Evolutionary conservation across 805 yeast species (phyloP).

Genomic region (Lachancea cidri): DNA sequence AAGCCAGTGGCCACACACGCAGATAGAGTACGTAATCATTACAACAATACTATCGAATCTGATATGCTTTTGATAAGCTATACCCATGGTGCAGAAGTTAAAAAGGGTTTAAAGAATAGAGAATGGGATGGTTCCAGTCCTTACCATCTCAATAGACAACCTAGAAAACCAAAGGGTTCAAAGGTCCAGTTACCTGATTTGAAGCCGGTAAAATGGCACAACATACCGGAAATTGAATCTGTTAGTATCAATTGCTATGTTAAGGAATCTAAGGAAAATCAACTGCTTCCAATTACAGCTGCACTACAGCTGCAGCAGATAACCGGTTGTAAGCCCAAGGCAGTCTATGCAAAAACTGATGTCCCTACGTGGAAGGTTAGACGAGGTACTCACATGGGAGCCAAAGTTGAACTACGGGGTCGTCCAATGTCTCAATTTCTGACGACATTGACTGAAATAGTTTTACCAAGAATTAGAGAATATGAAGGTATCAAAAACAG

Average conservation of each 20-base stretch:
- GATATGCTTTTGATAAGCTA: constrained; percentile 77
- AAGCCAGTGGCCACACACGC: constrained; percentile 70
- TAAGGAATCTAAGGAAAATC: constrained; percentile 61
- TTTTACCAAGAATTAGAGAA: constrained; percentile 87
- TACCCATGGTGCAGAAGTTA: constrained; percentile 52
- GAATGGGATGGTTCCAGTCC: constrained; percentile 87
- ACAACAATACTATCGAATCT: constrained; percentile 62
- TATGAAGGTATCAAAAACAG: constrained; percentile 71
- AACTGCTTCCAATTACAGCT: constrained; percentile 71
- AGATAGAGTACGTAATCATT: constrained; percentile 77
- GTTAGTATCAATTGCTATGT: constrained; percentile 74
- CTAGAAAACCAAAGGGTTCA: constrained; percentile 70
- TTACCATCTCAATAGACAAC: constrained; percentile 78
- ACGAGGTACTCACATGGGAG: constrained; percentile 88
- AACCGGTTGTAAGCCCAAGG: constrained; percentile 81
- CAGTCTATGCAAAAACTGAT: constrained; percentile 69
- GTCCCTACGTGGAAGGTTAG: constrained; percentile 83
- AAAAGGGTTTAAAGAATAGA: constrained; percentile 65
- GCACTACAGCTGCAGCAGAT: constrained; percentile 82
- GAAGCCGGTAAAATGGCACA: constrained; percentile 57
- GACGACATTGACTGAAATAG: constrained; percentile 82
- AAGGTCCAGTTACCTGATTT: constrained; percentile 70
- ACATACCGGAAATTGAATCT: constrained; percentile 67
- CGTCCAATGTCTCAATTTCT: constrained; percentile 81
- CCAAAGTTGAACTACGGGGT: constrained; percentile 72